Evolutionary conservation across 1,139 yeast species (phyloP).

Genomic region (Hyphopichia wangnamkhiaoensis): DNA sequence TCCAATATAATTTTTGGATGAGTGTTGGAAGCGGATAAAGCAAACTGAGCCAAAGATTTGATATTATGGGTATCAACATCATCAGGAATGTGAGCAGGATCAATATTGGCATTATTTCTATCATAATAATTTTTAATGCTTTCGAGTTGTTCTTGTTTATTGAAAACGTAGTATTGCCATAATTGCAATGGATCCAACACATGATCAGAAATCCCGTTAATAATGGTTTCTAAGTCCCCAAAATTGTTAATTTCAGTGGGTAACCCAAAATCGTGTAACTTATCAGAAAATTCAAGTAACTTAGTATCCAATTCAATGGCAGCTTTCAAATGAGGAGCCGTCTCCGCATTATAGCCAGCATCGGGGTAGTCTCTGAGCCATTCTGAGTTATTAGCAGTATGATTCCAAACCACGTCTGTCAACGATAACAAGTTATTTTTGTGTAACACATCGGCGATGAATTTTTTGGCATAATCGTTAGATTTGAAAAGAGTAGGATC

Average conservation of each 20-base stretch:
- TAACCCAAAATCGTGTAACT: conserved; percentile 55
- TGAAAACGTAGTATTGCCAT: conserved; percentile 87
- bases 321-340: conserved; percentile 84
- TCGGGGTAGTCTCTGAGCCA: conserved; percentile 91
- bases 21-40: conserved; percentile 41
- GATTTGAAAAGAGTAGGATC: conserved; percentile 65
- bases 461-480: conserved; percentile 29
- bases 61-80: conserved; percentile 33
- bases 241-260: conserved; percentile 54
- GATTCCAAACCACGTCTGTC: conserved; percentile 93
- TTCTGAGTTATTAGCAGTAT: conserved; percentile 84
- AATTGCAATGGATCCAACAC: conserved; percentile 67
- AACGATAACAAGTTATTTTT: conserved; percentile 68
- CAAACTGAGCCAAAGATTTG: conserved; percentile 51
- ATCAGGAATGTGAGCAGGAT: conserved; percentile 32
- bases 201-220: conserved; percentile 66
- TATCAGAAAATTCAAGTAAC: conserved; percentile 62
- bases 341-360: conserved; percentile 78
- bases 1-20: conserved; percentile 22
- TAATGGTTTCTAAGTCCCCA: conserved; percentile 57
- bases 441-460: conserved; percentile 43
- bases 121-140: conserved; percentile 44
- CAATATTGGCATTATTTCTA: conserved; percentile 18
- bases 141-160: conserved; percentile 41
- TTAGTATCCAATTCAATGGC: conserved; percentile 82